Conservation (phyloP, 345 rosid species). For the Firmiana major region DNA sequence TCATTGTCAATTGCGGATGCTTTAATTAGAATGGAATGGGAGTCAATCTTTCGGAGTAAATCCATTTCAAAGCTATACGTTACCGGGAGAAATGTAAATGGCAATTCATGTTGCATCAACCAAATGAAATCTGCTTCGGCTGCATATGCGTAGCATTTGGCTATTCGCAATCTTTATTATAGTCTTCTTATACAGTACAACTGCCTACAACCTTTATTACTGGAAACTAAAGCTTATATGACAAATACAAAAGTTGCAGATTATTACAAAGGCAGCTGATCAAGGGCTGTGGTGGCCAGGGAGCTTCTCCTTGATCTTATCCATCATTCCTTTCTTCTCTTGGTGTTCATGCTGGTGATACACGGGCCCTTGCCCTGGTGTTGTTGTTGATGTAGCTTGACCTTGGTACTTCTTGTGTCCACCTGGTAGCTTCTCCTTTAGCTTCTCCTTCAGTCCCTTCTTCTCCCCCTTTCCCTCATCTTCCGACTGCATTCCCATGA, state of each 20-base stretch:
- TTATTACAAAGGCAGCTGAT: neutral
- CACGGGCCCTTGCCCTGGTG: conserved; percentile 22
- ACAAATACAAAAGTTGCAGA: neutral
- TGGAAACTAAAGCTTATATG: neutral
- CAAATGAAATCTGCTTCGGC: too few relatives aligned
- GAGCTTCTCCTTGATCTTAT: conserved; percentile 66
- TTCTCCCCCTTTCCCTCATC: conserved; percentile 72
- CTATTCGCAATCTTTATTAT: neutral
- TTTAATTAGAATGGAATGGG: too few relatives aligned
- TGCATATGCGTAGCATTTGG: too few relatives aligned
- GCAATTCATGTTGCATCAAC: too few relatives aligned
- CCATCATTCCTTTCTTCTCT: conserved; percentile 63
- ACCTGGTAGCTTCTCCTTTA: conserved; percentile 58
- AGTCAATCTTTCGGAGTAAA: too few relatives aligned
- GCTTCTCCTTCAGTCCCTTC: conserved; percentile 51
- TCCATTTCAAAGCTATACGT: too few relatives aligned
- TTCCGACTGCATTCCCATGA: conserved; percentile 32
- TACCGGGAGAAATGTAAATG: too few relatives aligned
- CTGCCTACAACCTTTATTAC: neutral
- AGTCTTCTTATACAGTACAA: neutral
- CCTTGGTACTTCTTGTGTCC: conserved; percentile 26
- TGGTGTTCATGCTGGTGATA: conserved; percentile 23
- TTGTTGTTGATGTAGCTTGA: conserved; percentile 26
- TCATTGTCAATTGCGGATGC: too few relatives aligned
- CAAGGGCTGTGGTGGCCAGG: conserved; percentile 35